These are phyloP conservation scores for Cladorrhinum sp. DNA, from an alignment of 2,329 filamentous ascomycete genomes.

Conservation along the genomic window DNA sequence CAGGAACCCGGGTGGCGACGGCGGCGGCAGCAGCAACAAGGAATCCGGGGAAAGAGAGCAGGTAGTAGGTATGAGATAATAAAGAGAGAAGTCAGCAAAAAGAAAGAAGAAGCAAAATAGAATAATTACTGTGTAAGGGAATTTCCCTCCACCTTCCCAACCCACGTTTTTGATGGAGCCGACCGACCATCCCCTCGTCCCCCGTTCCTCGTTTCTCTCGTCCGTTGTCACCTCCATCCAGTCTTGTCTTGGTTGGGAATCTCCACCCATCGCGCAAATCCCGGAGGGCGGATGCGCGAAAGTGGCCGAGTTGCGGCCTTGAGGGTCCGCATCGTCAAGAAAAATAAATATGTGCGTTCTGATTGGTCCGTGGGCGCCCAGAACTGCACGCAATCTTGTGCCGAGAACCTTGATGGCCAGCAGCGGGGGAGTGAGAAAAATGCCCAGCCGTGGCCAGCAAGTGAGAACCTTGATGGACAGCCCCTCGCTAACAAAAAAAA, in stretches of 20 bases:
- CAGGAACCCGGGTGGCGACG: neutral
- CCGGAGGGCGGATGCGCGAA: neutral
- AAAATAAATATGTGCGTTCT: conserved; percentile 10
- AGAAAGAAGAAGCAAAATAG: neutral
- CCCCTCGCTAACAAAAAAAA: neutral
- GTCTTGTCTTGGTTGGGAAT: too few relatives aligned
- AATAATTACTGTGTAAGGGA: neutral
- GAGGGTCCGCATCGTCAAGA: conserved; percentile 6
- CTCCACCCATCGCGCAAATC: conserved; percentile 2
- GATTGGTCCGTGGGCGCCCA: conserved; percentile 14
- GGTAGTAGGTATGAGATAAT: neutral
- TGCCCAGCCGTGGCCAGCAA: conserved; percentile 17
- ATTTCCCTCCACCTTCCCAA: neutral
- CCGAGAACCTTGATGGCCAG: conserved; percentile 24
- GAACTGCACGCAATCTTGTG: conserved; percentile 13
- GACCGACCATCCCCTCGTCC: neutral
- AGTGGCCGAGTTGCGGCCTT: conserved; percentile 4
- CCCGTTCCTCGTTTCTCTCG: neutral
- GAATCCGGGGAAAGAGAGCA: too few relatives aligned
- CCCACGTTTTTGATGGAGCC: neutral
- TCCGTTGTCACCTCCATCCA: too few relatives aligned
- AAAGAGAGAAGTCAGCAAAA: neutral
- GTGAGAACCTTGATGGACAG: conserved; percentile 14
- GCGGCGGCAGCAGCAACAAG: too few relatives aligned
- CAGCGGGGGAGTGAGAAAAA: conserved; percentile 12